A percentile compares a stretch with the other conserved stretches of the same genome.
These are phyloP conservation scores for Quercus rubra DNA, from an alignment of 306 rosid species.

Conservation along the genomic window DNA sequence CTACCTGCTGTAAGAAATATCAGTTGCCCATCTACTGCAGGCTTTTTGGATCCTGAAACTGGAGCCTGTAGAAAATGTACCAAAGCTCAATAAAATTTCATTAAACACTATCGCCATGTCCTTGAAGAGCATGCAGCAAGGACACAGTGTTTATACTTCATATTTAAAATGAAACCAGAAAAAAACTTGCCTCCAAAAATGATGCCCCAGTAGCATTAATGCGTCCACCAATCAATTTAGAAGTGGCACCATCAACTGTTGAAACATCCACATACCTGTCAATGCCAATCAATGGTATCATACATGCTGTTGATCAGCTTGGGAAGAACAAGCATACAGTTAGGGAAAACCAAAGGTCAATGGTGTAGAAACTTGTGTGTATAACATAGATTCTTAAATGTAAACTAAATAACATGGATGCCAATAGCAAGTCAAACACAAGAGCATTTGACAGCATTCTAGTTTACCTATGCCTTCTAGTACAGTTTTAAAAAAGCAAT, in stretches of 20 bases:
- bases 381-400: not conserved
- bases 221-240: slow-evolving; percentile 57
- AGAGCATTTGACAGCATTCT: not conserved
- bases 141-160: slow-evolving; percentile 7
- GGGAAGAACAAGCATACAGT: not conserved
- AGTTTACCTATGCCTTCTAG: not conserved
- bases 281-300: slow-evolving; percentile 13
- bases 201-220: slow-evolving; percentile 76
- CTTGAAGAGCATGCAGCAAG: not conserved
- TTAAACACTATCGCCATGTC: not conserved
- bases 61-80: slow-evolving; percentile 66
- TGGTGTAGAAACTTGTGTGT: not conserved
- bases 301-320: slow-evolving; percentile 14
- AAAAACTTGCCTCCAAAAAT: slow-evolving; percentile 72
- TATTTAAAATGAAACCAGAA: slow-evolving; percentile 2
- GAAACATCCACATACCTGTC: slow-evolving; percentile 92
- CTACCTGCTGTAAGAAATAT: slow-evolving; percentile 96
- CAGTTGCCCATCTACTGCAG: slow-evolving; percentile 96
- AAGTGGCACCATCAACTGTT: slow-evolving; percentile 81
- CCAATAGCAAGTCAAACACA: not conserved
- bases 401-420: not conserved
- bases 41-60: slow-evolving; percentile 93
- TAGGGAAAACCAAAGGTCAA: not conserved
- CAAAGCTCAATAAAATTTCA: slow-evolving; percentile 20
- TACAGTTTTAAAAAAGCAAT: not conserved